phyloP scores from a whole-genome alignment of 73 alveolate species.

The Blepharisma japonicum region DNA sequence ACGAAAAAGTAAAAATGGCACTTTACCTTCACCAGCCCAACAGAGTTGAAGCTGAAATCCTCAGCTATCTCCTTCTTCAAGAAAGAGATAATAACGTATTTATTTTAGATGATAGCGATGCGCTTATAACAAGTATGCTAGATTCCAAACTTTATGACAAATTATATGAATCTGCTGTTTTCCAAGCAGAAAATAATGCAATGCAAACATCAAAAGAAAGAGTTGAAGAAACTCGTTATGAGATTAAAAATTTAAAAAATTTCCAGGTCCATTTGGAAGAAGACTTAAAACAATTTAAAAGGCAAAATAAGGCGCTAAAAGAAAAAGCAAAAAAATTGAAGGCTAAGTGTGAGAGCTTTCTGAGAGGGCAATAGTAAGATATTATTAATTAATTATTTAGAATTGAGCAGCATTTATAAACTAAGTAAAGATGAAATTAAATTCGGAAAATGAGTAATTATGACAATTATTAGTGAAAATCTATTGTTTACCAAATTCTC shows the following conservation, averaged over 20 bases:
- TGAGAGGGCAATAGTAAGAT: too few relatives aligned
- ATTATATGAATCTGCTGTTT: background rate
- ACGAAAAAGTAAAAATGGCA: background rate
- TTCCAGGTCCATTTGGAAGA: background rate
- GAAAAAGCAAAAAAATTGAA: background rate
- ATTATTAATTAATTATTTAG: too few relatives aligned
- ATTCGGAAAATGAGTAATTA: too few relatives aligned
- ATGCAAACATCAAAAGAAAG: background rate
- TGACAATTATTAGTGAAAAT: too few relatives aligned
- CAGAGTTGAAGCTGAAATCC: background rate
- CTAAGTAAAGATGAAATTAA: too few relatives aligned
- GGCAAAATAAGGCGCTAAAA: background rate
- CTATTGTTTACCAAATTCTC: too few relatives aligned
- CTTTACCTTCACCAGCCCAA: background rate
- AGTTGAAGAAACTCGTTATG: slow-evolving; percentile 19
- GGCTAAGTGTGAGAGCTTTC: too few relatives aligned
- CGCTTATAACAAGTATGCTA: background rate
- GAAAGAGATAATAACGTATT: background rate
- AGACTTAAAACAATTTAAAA: background rate
- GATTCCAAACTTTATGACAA: background rate
- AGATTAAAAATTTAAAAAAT: background rate
- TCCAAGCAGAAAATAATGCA: slow-evolving; percentile 19
- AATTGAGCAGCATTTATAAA: too few relatives aligned
- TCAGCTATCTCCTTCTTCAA: background rate
- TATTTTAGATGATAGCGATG: background rate